Percentiles rank a stretch among this genome's conserved stretches.
Evolutionary conservation across 2,329 filamentous ascomycete species (phyloP).

Genomic region (Elsinoe fawcettii): DNA sequence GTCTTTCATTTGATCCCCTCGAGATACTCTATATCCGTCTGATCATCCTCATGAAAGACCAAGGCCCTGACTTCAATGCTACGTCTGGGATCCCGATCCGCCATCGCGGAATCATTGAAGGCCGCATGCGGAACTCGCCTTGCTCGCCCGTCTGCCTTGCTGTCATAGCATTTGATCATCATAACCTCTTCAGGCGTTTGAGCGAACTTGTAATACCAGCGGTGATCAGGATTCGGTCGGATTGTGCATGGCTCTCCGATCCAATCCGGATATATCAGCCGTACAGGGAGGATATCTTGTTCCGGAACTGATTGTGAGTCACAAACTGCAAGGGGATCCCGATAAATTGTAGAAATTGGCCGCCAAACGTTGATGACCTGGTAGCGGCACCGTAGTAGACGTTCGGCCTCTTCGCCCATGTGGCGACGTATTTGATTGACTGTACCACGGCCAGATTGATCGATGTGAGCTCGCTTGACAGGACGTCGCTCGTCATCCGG

Average conservation of each 20-base stretch:
- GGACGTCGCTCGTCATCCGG: conserved; percentile 33
- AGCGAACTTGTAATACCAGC: conserved; percentile 55
- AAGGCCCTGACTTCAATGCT: conserved; percentile 52
- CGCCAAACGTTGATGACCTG: conserved; percentile 46
- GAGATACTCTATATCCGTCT: background rate
- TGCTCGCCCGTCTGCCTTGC: conserved; percentile 47
- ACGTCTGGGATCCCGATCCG: conserved; percentile 37
- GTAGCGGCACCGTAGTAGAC: conserved; percentile 40
- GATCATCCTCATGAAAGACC: conserved; percentile 37
- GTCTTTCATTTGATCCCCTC: background rate
- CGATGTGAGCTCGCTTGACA: conserved; percentile 50
- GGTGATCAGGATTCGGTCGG: conserved; percentile 46
- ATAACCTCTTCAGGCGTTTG: conserved; percentile 52
- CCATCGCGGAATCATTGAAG: conserved; percentile 45
- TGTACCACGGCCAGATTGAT: conserved; percentile 45
- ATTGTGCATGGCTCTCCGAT: conserved; percentile 53
- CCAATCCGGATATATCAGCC: conserved; percentile 50
- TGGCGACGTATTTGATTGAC: conserved; percentile 38
- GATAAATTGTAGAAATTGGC: conserved; percentile 20
- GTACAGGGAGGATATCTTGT: conserved; percentile 49
- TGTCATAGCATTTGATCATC: conserved; percentile 57
- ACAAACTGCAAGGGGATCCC: conserved; percentile 19
- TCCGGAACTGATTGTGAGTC: conserved; percentile 19
- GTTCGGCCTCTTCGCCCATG: conserved; percentile 39
- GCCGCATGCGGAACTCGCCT: conserved; percentile 50